Evolutionary conservation across 2,329 filamentous ascomycete genomes (phyloP), one percentile per base, ranked within the genome.

Genomic region (Aspergillus jensenii): DNA sequence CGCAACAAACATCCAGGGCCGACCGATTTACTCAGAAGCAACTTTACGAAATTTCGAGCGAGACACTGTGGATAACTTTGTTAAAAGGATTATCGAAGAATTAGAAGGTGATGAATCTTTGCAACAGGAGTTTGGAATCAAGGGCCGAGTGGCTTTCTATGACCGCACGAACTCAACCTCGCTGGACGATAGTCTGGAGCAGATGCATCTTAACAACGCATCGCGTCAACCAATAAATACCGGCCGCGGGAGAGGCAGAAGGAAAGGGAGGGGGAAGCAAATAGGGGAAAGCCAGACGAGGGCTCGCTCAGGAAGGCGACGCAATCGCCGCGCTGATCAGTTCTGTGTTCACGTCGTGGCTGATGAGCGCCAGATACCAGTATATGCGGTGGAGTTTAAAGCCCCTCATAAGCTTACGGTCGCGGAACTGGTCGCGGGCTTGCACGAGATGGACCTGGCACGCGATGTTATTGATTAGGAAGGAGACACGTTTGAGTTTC

Each of bases 301-400:
- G 52, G 47, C 40, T 59, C 12, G 49, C 27, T 48, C 59, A 52
- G 15, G 48, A 54, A 41, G 59, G 61, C 60, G 47, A 59, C 61
- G 56, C 37, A 65, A 67, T 62, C 60, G 56, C 6, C 62, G 64
- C 15, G 64, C 64, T 15, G 63, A 69, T 49, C 58, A 67, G 51
- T 69, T 68, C 58, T 70, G 60, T 44, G 58, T 71, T 23, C 55
- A 69, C 41, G 37, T 58, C 19, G 19, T 61, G 43, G 61, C 60
- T 15, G 49, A 68, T 45, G 60, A 66, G 50, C 59, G 51, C 51
- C 27, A 61, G 59, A 62, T 50, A 56, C 65, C 62, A 33, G 58
- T 63, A 4, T 65, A 65, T 58, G 64, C 67, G 17, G 62, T 70
- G n/a, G 58, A 71, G 52, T 69, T 67, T 40, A 69, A 70, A 54